A percentile compares a stretch with the other conserved stretches of the same genome.
These are phyloP conservation scores for Trichophyton benhamiae DNA, from an alignment of 2,329 filamentous ascomycete genomes.

Conservation along the genomic window DNA sequence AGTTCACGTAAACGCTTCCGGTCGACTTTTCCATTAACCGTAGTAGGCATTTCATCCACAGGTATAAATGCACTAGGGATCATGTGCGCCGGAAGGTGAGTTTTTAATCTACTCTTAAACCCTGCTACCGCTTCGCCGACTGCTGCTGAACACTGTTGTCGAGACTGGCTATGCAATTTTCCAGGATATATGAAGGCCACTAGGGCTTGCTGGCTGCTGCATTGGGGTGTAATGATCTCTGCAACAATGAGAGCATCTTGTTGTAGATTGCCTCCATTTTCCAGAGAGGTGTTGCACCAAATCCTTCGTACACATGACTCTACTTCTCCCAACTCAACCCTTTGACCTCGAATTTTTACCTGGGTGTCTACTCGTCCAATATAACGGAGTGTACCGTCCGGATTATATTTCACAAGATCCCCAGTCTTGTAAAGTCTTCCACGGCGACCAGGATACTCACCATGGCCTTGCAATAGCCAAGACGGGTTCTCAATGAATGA, in stretches of 20 bases:
- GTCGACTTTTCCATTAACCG: constrained; percentile 30
- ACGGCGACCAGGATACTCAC: constrained; percentile 11
- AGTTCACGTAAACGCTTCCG: constrained; percentile 21
- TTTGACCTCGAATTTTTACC: constrained; percentile 20
- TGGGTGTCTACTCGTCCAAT: constrained; percentile 20
- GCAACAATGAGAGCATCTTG: neutral
- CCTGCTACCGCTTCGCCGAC: constrained; percentile 9
- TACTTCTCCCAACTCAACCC: constrained; percentile 20
- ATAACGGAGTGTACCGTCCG: constrained; percentile 16
- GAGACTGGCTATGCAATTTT: constrained; percentile 2
- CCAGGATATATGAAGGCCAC: neutral
- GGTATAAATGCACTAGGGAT: constrained; percentile 28
- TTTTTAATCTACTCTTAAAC: constrained; percentile 13
- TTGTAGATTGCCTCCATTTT: neutral
- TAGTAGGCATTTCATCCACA: constrained; percentile 25
- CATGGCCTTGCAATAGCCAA: constrained; percentile 15
- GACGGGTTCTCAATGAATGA: constrained; percentile 18
- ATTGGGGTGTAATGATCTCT: no score
- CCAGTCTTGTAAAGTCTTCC: constrained; percentile 19
- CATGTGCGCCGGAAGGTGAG: constrained; percentile 19
- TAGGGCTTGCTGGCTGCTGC: neutral
- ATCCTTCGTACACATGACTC: constrained; percentile 17
- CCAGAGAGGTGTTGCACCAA: neutral
- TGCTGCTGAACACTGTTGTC: no score
- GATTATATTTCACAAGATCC: constrained; percentile 18